Evolutionary conservation across 2,329 filamentous ascomycete species (phyloP), one percentile per base, ranked within the genome.

Genomic region (Penicillium sp.): DNA sequence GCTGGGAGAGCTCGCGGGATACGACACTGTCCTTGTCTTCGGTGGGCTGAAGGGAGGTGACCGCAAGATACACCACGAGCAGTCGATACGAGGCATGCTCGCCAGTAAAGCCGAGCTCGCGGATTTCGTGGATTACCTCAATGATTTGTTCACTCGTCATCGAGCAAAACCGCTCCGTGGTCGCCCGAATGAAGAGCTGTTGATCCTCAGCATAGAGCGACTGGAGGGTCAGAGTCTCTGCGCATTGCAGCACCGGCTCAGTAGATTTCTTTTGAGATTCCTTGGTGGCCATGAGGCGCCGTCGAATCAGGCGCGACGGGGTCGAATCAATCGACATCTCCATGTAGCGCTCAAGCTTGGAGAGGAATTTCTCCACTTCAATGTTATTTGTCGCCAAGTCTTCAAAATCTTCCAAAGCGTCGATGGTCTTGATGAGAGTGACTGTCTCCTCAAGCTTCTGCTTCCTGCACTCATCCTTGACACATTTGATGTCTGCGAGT

Each of bases 351-450:
- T 76, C 73, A 38, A 77, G 72, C 63, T 76, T 75, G 41, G 66
- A 66, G 35, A 78, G 47, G 56, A 71, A 71, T 41, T 75, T 75
- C 14, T 71, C 72, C 11, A 73, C 72, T 31, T 77, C 73, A 15
- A 67, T 66, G 57, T 73, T 72, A 38, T 71, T 69, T 20, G 64
- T 66, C 5, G 70, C 68, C 17, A 78, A 60, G 53, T 78, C 75
- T 59, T 76, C 74, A 58, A 79, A 76, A 39, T 76, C 72, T 55
- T 78, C 76, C 42, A 78, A 62, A 12, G 73, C 70, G 67, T 75
- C 74, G 25, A 78, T 67, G 11, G 71, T 72, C 54, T 76, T 76
- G 31, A 73, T 73, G 15, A 78, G 62, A 7, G 71, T 72, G 28
- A 76, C 68, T 8, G 70, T 72, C 28, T 73, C 68, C 54, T 73